Conservation (phyloP, 352 stramenopile genomes). For the Aphanomyces astaci region DNA sequence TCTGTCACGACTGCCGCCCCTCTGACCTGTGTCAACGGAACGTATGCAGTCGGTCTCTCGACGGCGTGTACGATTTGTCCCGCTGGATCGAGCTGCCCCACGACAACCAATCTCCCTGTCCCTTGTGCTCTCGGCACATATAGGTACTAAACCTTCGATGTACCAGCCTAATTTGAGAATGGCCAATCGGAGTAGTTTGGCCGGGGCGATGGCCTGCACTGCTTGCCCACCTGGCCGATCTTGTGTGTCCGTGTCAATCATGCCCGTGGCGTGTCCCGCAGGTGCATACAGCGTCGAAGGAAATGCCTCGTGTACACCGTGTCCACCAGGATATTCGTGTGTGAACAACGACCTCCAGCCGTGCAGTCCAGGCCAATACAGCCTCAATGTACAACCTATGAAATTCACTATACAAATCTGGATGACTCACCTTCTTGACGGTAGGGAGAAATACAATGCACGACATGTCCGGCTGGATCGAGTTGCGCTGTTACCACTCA, state of each 20-base stretch:
- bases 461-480: conserved; percentile 37
- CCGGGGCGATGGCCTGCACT: not conserved
- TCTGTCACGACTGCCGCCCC: not conserved
- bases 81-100: conserved; percentile 1
- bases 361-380: conserved; percentile 47
- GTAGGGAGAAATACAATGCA: conserved; percentile 28
- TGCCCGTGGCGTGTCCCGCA: conserved; percentile 16
- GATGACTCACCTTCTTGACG: not conserved
- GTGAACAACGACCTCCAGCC: conserved; percentile 23
- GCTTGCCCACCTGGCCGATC: conserved; percentile 1
- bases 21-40: conserved; percentile 7
- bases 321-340: conserved; percentile 21
- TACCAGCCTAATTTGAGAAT: no score
- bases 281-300: conserved; percentile 23
- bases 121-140: conserved; percentile 1
- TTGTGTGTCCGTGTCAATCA: conserved; percentile 24
- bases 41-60: conserved; percentile 18
- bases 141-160: no score
- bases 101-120: conserved; percentile 1
- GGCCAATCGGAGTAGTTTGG: not conserved
- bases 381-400: conserved; percentile 29
- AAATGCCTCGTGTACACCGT: conserved; percentile 20
- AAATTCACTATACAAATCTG: not conserved
- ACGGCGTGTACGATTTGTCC: conserved; percentile 5
- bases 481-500: conserved; percentile 36